Percentiles rank a stretch among this genome's conserved stretches.
Evolutionary conservation across 2,329 filamentous ascomycete species (phyloP).

Genomic region (Phyllosticta citribraziliensis): DNA sequence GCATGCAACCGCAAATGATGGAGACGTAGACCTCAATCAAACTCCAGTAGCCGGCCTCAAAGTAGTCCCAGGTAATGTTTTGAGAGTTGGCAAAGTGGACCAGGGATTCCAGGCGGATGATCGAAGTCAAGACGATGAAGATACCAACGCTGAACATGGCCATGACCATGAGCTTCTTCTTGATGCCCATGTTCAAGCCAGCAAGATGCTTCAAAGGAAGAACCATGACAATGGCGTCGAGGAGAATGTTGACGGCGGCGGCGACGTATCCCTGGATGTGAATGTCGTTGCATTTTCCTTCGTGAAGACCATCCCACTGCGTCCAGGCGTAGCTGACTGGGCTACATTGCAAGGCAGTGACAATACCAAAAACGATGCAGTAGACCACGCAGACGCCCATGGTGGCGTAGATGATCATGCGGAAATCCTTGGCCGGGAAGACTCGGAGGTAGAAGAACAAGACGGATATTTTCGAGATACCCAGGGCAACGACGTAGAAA

Average conservation of each 20-base stretch:
- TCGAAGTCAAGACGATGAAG: conserved; percentile 32
- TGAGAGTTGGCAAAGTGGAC: conserved; percentile 32
- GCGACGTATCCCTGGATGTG: conserved; percentile 22
- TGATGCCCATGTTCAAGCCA: conserved; percentile 21
- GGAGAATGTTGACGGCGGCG: conserved; percentile 24
- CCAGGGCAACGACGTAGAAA: conserved; percentile 26
- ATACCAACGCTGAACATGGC: conserved; percentile 29
- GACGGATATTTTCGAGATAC: conserved; percentile 26
- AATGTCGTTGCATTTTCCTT: conserved; percentile 24
- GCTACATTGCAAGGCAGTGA: conserved; percentile 16
- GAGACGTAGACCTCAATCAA: conserved; percentile 30
- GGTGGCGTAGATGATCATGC: conserved; percentile 17
- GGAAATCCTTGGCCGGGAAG: conserved; percentile 22
- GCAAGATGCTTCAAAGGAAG: conserved; percentile 24
- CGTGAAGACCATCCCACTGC: conserved; percentile 18
- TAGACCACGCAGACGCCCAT: conserved; percentile 21
- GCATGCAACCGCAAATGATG: conserved; percentile 35
- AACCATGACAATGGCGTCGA: conserved; percentile 20
- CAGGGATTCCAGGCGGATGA: conserved; percentile 35
- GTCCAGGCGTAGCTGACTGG: conserved; percentile 16
- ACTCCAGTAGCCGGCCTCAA: conserved; percentile 32
- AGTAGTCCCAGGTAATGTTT: conserved; percentile 34
- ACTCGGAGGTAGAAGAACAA: conserved; percentile 26
- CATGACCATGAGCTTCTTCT: conserved; percentile 27
- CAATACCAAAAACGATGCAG: conserved; percentile 14